phyloP scores from a whole-genome alignment of 2,329 filamentous ascomycete genomes.

The Metarhizium guizhouense region DNA sequence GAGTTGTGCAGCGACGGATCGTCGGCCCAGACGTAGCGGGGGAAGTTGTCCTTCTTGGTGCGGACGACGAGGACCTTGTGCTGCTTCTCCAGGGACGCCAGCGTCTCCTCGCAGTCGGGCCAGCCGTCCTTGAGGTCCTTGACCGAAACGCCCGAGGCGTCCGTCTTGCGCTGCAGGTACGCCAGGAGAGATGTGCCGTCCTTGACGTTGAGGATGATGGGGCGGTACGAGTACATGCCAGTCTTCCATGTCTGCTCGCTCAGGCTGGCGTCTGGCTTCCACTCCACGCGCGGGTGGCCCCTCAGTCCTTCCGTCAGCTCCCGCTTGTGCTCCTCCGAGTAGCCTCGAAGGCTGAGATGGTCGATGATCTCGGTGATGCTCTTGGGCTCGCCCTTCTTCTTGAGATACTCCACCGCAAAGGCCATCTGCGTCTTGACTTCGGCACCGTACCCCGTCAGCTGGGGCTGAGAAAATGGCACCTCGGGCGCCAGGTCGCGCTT shows the following conservation, averaged over 20 bases:
- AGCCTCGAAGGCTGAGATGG: constrained; percentile 64
- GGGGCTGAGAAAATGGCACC: constrained; percentile 65
- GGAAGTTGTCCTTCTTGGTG: constrained; percentile 85
- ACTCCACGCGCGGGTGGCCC: constrained; percentile 50
- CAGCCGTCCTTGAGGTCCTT: constrained; percentile 95
- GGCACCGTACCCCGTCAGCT: constrained; percentile 64
- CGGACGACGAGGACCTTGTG: constrained; percentile 78
- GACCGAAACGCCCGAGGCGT: constrained; percentile 71
- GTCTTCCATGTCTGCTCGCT: constrained; percentile 58
- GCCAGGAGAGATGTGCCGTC: constrained; percentile 68
- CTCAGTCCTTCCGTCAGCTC: constrained; percentile 61
- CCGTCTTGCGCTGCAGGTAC: constrained; percentile 72
- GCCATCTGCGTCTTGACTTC: constrained; percentile 82
- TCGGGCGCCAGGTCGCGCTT: constrained; percentile 47
- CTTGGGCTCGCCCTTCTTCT: constrained; percentile 59
- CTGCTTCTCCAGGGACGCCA: constrained; percentile 67
- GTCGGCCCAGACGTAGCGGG: constrained; percentile 82
- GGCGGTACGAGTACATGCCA: constrained; percentile 75
- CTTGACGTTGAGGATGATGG: constrained; percentile 71
- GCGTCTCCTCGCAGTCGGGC: constrained; percentile 71
- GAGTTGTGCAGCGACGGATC: constrained; percentile 66
- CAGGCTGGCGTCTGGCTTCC: constrained; percentile 46
- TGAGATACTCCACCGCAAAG: constrained; percentile 78
- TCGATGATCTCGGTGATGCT: constrained; percentile 68
- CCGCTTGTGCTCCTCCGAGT: constrained; percentile 51